Base-by-base conservation (phyloP, 2,329 filamentous ascomycete species). In the Lasiodiplodia hormozganensis region DNA sequence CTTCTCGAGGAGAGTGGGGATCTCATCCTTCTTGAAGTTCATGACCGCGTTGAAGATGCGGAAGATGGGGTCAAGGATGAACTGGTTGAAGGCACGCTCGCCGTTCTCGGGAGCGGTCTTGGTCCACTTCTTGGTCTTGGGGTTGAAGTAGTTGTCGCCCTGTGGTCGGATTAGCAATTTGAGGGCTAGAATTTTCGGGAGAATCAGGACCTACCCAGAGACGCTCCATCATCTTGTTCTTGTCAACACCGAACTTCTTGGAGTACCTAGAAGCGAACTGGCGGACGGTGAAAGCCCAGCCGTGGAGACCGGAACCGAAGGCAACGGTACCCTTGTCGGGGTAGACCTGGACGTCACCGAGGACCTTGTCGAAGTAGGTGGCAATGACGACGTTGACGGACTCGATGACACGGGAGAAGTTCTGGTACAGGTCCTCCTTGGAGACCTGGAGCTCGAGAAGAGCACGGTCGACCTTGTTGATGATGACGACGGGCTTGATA, bases 381-480 rank as follows among this genome's bases (percentile, higher is more conserved):
- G 96, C 92, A 85, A 99, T 98, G 84, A 98, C 93, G 87, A 99
- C 96, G 89, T 99, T 99, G 83, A 99, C 96, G 80, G 95, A 98
- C 91, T 99, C 96, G 80, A 99, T 94, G 83, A 96, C 97, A 91
- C 95, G 92, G 73, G 93, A 94, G 92, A 99, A 99, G 83, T 95
- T 97, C 89, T 98, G 95, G 91, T 97, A 99, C 76, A 99, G 87
- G 82, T 99, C 96, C 87, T 99, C 96, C 91, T 98, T 97, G 85
- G 89, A 91, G 81, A 97, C 91, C 88, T 99, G 96, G 73, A 99
- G 90, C 87, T 99, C 96, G 83, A 99, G 94, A 81, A 99, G 93
- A 85, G 96, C 94, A 87, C 96, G 95, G 83, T 99, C 96, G 85
- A 99, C 96, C 92, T 99, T 99, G 94, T 99, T 99, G 90, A 99